Evolutionary conservation across 257 asterid species (phyloP).

Genomic region (Penstemon newberryi): DNA sequence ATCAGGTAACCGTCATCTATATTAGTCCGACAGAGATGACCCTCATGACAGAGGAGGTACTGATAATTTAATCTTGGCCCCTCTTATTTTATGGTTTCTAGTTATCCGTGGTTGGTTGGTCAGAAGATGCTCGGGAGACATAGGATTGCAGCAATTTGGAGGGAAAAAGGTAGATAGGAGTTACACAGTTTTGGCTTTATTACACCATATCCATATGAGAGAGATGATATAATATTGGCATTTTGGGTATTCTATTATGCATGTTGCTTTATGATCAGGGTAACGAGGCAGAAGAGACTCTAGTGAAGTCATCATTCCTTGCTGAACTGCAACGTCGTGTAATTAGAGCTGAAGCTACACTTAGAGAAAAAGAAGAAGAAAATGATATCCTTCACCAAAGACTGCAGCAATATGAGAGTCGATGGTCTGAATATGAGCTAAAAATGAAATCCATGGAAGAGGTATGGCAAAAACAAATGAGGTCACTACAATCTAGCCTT

Average conservation of each 20-base stretch:
- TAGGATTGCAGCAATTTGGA: constrained; percentile 77
- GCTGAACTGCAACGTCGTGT: constrained; percentile 92
- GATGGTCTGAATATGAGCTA: constrained; percentile 95
- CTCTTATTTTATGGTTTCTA: constrained; percentile 28
- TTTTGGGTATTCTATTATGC: too few relatives aligned
- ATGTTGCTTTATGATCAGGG: constrained; percentile 44
- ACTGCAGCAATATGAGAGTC: constrained; percentile 80
- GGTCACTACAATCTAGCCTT: constrained; percentile 95
- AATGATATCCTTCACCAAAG: constrained; percentile 88
- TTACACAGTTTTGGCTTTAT: not conserved
- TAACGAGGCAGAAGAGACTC: constrained; percentile 68
- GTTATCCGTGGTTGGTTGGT: constrained; percentile 99
- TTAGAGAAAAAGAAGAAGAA: constrained; percentile 84
- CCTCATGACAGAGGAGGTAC: too few relatives aligned
- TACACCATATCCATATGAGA: too few relatives aligned
- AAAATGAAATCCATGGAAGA: constrained; percentile 99
- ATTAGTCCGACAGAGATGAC: not conserved
- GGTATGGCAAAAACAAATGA: constrained; percentile 98
- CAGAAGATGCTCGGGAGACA: constrained; percentile 87
- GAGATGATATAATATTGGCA: too few relatives aligned
- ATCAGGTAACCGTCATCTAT: constrained; percentile 58
- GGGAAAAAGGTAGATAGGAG: constrained; percentile 60
- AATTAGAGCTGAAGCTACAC: constrained; percentile 81
- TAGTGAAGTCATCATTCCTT: constrained; percentile 91
- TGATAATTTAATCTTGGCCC: too few relatives aligned